A percentile compares a stretch with the other conserved stretches of the same genome.
phyloP scores from a whole-genome alignment of 2,329 filamentous ascomycete genomes.

The Ambrosiella beaveri region DNA sequence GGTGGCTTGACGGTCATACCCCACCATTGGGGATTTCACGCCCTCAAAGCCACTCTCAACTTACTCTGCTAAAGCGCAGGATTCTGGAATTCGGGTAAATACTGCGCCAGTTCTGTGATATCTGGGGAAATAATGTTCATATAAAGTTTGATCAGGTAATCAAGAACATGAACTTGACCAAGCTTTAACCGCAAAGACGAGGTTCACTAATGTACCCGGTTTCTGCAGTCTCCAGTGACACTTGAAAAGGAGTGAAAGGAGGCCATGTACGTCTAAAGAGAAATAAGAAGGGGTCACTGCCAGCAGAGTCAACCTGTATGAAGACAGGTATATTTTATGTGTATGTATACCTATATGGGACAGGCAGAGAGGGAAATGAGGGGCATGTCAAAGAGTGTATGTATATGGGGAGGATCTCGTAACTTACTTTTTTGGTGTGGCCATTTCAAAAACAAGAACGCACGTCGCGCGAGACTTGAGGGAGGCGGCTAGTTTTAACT shows the following conservation, averaged over 20 bases:
- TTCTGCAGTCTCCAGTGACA: not conserved
- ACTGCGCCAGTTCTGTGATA: too few species aligned
- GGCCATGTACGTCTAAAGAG: not conserved
- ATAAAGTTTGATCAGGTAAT: too few species aligned
- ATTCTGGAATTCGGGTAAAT: too few species aligned
- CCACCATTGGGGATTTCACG: too few species aligned
- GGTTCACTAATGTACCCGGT: not conserved
- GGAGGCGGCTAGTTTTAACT: constrained; percentile 9
- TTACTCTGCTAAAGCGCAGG: too few species aligned
- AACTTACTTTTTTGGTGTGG: constrained; percentile 12
- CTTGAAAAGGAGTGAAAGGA: not conserved
- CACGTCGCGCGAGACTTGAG: constrained; percentile 8
- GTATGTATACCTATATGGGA: too few species aligned
- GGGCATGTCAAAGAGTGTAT: constrained; percentile 1
- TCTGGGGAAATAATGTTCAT: too few species aligned
- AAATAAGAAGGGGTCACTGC: not conserved
- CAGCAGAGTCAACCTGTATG: not conserved
- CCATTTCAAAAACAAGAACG: constrained; percentile 10
- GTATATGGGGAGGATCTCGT: not conserved
- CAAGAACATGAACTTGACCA: too few species aligned
- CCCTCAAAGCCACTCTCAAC: too few species aligned
- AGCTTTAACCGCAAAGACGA: too few species aligned
- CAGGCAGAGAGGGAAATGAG: not conserved
- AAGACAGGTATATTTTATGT: not conserved
- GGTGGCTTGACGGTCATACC: too few species aligned